These are phyloP conservation scores for Cyclotella distinguenda DNA, from an alignment of 108 stramenopile genomes.

Conservation along the genomic window DNA sequence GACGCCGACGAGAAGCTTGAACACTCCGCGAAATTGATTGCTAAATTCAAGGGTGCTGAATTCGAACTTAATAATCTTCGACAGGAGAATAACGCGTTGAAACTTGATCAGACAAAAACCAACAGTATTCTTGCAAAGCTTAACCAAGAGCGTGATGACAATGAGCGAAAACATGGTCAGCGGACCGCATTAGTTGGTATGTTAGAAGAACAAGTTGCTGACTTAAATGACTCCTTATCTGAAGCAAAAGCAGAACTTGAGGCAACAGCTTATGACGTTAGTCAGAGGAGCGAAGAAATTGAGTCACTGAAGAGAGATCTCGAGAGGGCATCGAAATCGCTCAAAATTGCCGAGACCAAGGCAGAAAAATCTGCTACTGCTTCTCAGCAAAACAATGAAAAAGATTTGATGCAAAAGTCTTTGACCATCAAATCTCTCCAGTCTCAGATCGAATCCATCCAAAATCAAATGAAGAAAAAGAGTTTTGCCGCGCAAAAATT, in stretches of 20 bases:
- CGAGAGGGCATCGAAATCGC: constrained; percentile 45
- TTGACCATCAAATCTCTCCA: constrained; percentile 67
- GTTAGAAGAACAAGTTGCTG: constrained; percentile 82
- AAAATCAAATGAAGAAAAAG: constrained; percentile 84
- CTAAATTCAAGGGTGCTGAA: constrained; percentile 60
- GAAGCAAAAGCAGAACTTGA: constrained; percentile 78
- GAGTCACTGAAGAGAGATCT: constrained; percentile 48
- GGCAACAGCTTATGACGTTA: constrained; percentile 71
- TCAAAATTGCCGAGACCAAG: constrained; percentile 49
- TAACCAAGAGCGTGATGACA: constrained; percentile 80
- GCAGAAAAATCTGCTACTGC: constrained; percentile 56
- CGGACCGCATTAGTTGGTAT: constrained; percentile 86
- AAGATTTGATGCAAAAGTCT: constrained; percentile 40
- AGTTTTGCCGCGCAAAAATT: constrained; percentile 83
- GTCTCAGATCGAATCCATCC: constrained; percentile 65
- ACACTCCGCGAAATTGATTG: constrained; percentile 56
- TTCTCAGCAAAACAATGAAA: constrained; percentile 57
- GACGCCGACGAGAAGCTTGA: constrained; percentile 58
- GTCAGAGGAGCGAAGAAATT: constrained; percentile 70
- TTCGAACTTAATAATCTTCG: constrained; percentile 61
- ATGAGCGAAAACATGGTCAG: constrained; percentile 81
- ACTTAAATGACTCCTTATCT: constrained; percentile 77
- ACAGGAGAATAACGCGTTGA: constrained; percentile 75
- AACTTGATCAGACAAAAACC: constrained; percentile 74
- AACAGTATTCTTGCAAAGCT: constrained; percentile 66